Conservation (phyloP, 2,329 filamentous ascomycete species). For the Fusarium penzigii region DNA sequence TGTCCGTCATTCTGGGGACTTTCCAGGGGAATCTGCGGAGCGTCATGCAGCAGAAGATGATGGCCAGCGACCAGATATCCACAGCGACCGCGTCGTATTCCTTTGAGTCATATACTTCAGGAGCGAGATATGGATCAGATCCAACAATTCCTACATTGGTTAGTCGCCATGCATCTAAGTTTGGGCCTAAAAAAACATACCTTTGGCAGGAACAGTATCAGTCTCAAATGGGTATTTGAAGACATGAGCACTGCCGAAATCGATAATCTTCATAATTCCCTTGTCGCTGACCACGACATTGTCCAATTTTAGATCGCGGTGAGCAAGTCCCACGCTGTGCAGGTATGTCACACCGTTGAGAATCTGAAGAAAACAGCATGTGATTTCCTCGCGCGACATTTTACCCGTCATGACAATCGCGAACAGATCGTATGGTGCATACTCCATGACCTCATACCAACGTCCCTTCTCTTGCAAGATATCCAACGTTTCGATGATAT, state of each 20-base stretch:
- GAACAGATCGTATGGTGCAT: constrained; percentile 92
- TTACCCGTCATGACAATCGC: constrained; percentile 99
- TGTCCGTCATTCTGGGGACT: constrained; percentile 85
- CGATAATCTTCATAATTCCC: constrained; percentile 99
- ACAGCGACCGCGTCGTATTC: constrained; percentile 93
- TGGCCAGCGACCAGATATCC: constrained; percentile 97
- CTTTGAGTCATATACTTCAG: constrained; percentile 91
- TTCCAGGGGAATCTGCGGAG: constrained; percentile 96
- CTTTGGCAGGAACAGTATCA: constrained; percentile 45
- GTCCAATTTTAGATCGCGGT: constrained; percentile 93
- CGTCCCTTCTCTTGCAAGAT: constrained; percentile 91
- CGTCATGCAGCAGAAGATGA: constrained; percentile 99
- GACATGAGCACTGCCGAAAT: constrained; percentile 96
- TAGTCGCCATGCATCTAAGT: neutral
- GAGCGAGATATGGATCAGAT: constrained; percentile 93
- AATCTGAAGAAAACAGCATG: constrained; percentile 91
- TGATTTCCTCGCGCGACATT: constrained; percentile 89
- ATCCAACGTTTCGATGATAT: constrained; percentile 97
- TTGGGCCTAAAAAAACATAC: constrained; percentile 22
- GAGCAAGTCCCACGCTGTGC: constrained; percentile 91
- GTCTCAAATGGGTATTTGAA: constrained; percentile 97
- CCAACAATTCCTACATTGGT: constrained; percentile 61
- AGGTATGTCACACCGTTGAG: constrained; percentile 92
- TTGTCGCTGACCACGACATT: constrained; percentile 96
- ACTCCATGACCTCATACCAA: constrained; percentile 99